phyloP scores from a whole-genome alignment of 2,329 filamentous ascomycete species.

The Gaeumannomyces tritici region DNA sequence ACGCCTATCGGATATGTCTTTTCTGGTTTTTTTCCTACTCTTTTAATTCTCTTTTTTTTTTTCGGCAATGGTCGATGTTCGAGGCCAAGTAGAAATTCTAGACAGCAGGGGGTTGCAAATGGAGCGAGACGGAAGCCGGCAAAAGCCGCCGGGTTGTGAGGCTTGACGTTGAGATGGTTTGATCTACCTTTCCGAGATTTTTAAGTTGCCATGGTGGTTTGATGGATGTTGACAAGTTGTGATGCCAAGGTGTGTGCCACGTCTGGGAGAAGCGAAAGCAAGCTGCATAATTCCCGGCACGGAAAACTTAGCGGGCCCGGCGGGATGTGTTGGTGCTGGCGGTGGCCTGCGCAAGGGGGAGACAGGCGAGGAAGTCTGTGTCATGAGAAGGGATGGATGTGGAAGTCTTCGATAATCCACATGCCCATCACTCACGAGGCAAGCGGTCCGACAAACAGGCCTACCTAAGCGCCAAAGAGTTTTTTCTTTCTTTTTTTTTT shows the following conservation, averaged over 20 bases:
- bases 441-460: neutral
- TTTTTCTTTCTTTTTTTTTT: too few relatives aligned
- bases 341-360: too few relatives aligned
- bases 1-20: neutral
- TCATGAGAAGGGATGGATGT: neutral
- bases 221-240: neutral
- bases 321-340: neutral
- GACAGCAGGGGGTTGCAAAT: neutral
- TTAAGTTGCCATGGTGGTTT: neutral
- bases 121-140: neutral
- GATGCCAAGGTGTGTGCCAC: neutral
- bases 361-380: too few relatives aligned
- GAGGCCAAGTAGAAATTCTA: neutral
- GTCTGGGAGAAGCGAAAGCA: neutral
- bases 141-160: neutral
- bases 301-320: neutral
- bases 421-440: neutral
- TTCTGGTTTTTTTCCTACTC: neutral
- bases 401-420: neutral
- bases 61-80: neutral
- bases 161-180: neutral
- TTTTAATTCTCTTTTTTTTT: neutral
- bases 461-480: neutral
- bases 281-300: neutral
- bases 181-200: slow-evolving; percentile 2